These are phyloP conservation scores for Saccharomyces hybrid DNA, from an alignment of 1,139 yeast genomes.

Conservation along the genomic window DNA sequence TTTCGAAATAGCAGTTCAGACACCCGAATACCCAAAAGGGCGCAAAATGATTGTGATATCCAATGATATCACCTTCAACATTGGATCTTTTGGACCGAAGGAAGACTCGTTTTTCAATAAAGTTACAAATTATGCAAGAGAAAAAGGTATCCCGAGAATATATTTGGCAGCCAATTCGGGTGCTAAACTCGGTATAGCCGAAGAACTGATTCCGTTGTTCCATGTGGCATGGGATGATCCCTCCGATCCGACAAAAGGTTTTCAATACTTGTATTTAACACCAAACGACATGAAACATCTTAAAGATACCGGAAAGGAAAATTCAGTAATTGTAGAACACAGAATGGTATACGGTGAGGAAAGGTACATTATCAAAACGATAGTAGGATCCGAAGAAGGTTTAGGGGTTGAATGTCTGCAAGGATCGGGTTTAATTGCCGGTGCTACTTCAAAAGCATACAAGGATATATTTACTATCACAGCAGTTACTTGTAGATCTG, in stretches of 20 bases:
- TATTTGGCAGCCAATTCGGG: conserved; percentile 97
- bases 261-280: conserved; percentile 76
- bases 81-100: conserved; percentile 98
- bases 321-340: conserved; percentile 66
- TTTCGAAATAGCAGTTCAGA: conserved; percentile 80
- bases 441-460: no score
- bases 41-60: conserved; percentile 90
- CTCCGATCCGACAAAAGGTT: conserved; percentile 71
- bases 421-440: no score
- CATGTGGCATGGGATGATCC: conserved; percentile 90
- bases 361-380: no score
- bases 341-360: conserved; percentile 49
- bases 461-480: no score
- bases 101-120: conserved; percentile 87
- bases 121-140: conserved; percentile 87
- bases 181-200: conserved; percentile 97
- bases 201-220: conserved; percentile 81
- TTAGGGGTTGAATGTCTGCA: no score
- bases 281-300: conserved; percentile 59
- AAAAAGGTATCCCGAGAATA: conserved; percentile 86
- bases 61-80: conserved; percentile 92
- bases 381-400: no score
- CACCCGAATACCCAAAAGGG: conserved; percentile 96
- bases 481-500: no score
- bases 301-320: conserved; percentile 50